Evolutionary conservation across 1,284 basidiomycete genomes (phyloP).

Genomic region (Volvariella volvacea): DNA sequence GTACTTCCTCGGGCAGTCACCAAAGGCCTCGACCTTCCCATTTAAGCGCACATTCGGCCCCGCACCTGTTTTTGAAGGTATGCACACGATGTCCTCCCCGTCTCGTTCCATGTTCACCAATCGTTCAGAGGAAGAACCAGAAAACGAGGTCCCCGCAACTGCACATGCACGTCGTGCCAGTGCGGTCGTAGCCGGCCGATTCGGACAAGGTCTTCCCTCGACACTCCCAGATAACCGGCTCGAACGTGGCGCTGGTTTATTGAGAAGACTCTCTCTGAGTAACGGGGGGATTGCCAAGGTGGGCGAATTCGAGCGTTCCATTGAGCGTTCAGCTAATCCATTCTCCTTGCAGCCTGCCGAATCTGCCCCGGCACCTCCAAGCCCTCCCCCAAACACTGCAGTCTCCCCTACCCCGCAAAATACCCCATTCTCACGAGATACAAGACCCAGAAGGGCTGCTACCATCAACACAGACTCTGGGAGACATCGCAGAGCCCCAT

Average conservation of each 20-base stretch:
- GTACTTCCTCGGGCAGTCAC: slow-evolving; percentile 60
- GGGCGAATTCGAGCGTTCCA: slow-evolving; percentile 16
- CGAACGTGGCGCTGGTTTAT: slow-evolving; percentile 59
- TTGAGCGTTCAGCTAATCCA: slow-evolving; percentile 10
- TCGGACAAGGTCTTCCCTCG: slow-evolving; percentile 29
- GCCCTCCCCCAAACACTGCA: slow-evolving; percentile 41
- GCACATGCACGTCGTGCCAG: slow-evolving; percentile 45
- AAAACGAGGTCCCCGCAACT: slow-evolving; percentile 33
- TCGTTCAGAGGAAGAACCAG: slow-evolving; percentile 33
- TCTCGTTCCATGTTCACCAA: slow-evolving; percentile 9
- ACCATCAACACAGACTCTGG: slow-evolving; percentile 40
- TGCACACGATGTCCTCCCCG: slow-evolving; percentile 8
- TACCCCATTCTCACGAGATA: slow-evolving; percentile 18
- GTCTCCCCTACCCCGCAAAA: slow-evolving; percentile 20
- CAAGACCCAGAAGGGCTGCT: slow-evolving; percentile 51
- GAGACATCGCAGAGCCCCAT: slow-evolving; percentile 60
- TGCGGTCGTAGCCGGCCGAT: slow-evolving; percentile 39
- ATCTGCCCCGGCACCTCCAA: slow-evolving; percentile 26
- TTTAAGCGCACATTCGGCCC: slow-evolving; percentile 48
- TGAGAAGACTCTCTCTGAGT: slow-evolving; percentile 67
- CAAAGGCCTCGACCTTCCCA: slow-evolving; percentile 54
- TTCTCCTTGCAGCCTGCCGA: slow-evolving; percentile 17
- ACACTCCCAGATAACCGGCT: slow-evolving; percentile 38
- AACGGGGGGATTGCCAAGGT: slow-evolving; percentile 49
- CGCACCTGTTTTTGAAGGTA: slow-evolving; percentile 59